Base-by-base conservation (phyloP, 2,329 filamentous ascomycete species). In the Fusarium ramigenum region DNA sequence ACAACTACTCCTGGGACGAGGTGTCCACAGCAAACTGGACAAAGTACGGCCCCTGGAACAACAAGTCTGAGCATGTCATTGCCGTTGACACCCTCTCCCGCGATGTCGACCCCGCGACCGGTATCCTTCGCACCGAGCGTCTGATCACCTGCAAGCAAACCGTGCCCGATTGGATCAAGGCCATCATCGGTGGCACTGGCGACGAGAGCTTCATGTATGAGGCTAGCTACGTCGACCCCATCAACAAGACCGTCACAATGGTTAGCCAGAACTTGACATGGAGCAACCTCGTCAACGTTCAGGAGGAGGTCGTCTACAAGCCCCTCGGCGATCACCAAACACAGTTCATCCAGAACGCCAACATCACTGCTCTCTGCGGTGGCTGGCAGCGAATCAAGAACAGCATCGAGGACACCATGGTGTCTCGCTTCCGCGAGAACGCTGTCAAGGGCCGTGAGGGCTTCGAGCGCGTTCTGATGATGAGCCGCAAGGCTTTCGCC, bases 31-130 rank as follows among this genome's bases (percentile, higher is more conserved):
- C 93, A 81, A 99, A 99, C 88, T 99, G 96, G 96, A 93, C 92
- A 78, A 99, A 99, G 84, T 99, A 99, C 85, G 97, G 94, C 79
- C 96, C 96, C 25, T 98, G 96, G 96, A 99, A 99, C 86, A 93
- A 98, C 83, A 96, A 97, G 85, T 95, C 93, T n/a, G 94, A 95
- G 44, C 96, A 99, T 83, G 96, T 99, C 75, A 91, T 97, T 75
- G 95, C 94, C 75, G 96, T 98, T 79, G 96, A 99, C 85, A 98
- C 96, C 19, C 84, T 99, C 78, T 92, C 91, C 60, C 93, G 96
- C 50, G 75, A 76, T 56, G 85, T 91, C 81, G 87, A 90, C 77
- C 81, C 85, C 4, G 80, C 80, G 28, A 90, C 89, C 18, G 89
- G 89, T 75, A 88, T 91, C 78, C 86, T 91, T 65, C 87, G 88